Evolutionary conservation across 805 yeast genomes (phyloP).

Genomic region (Nakazawaea wickerhamii): DNA sequence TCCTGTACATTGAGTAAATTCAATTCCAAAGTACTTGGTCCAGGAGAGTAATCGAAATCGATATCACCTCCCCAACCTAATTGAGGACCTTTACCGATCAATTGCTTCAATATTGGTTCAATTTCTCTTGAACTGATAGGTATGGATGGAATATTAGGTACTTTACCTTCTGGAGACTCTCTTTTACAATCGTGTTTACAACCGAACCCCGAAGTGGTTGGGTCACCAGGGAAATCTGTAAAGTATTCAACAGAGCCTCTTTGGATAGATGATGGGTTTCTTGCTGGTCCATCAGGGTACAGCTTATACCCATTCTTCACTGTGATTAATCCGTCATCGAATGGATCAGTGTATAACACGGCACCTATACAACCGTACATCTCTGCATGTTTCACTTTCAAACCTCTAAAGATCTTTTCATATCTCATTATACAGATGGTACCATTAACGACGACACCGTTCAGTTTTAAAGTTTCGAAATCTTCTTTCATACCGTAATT

Average conservation of each 20-base stretch:
- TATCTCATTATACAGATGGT: slow-evolving; percentile 56
- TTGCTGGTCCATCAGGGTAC: slow-evolving; percentile 63
- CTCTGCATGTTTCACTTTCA: slow-evolving; percentile 59
- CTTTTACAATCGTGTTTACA: slow-evolving; percentile 39
- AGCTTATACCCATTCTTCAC: slow-evolving; percentile 47
- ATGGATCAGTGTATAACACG: slow-evolving; percentile 50
- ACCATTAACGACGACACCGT: slow-evolving; percentile 41
- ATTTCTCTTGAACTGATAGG: slow-evolving; percentile 43
- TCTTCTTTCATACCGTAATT: slow-evolving; percentile 58
- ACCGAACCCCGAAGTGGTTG: slow-evolving; percentile 71
- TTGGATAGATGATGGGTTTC: slow-evolving; percentile 56
- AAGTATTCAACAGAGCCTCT: slow-evolving; percentile 56
- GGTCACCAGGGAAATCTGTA: slow-evolving; percentile 67
- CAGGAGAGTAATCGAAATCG: slow-evolving; percentile 37
- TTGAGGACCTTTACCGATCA: slow-evolving; percentile 33
- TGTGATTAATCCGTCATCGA: slow-evolving; percentile 54
- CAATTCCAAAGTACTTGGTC: slow-evolving; percentile 37
- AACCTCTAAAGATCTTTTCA: slow-evolving; percentile 45
- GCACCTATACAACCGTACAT: slow-evolving; percentile 58
- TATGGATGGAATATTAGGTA: slow-evolving; percentile 50
- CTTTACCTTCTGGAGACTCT: slow-evolving; percentile 32
- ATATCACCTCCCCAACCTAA: slow-evolving; percentile 36
- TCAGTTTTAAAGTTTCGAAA: slow-evolving; percentile 34
- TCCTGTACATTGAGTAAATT: slow-evolving; percentile 38
- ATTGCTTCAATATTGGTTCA: slow-evolving; percentile 31